Evolutionary conservation across 345 rosid genomes (phyloP).

Genomic region (Murraya koenigii): DNA sequence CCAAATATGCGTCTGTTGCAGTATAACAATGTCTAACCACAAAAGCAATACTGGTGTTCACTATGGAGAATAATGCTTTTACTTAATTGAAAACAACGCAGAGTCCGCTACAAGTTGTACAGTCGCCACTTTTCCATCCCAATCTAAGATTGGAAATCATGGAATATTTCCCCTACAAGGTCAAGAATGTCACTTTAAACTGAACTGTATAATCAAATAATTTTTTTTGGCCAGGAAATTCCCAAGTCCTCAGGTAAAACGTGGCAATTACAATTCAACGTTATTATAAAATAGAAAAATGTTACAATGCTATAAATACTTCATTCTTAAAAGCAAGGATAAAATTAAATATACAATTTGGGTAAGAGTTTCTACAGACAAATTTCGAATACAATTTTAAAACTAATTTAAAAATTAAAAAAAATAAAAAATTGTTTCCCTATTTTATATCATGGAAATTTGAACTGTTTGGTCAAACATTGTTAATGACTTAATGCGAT

Average conservation of each 20-base stretch:
- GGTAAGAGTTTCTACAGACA: neutral
- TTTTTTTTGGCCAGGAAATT: neutral
- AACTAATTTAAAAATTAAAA: neutral
- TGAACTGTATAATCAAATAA: neutral
- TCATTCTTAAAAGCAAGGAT: neutral
- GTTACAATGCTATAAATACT: neutral
- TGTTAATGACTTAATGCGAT: neutral
- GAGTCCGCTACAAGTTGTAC: neutral
- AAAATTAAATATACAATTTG: neutral
- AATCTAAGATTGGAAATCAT: neutral
- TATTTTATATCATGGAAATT: neutral
- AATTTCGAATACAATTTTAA: neutral
- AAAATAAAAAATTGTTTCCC: neutral
- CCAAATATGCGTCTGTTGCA: neutral
- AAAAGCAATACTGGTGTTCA: neutral
- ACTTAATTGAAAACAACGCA: neutral
- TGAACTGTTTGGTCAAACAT: neutral
- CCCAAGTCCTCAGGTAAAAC: neutral
- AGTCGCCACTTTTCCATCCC: constrained; percentile 9
- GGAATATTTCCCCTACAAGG: neutral
- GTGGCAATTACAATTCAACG: neutral
- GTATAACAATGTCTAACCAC: neutral
- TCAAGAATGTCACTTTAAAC: neutral
- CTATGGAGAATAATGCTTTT: neutral
- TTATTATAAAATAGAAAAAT: neutral